phyloP scores from a whole-genome alignment of 2,329 filamentous ascomycete species.

The Alternaria brassicicola region DNA sequence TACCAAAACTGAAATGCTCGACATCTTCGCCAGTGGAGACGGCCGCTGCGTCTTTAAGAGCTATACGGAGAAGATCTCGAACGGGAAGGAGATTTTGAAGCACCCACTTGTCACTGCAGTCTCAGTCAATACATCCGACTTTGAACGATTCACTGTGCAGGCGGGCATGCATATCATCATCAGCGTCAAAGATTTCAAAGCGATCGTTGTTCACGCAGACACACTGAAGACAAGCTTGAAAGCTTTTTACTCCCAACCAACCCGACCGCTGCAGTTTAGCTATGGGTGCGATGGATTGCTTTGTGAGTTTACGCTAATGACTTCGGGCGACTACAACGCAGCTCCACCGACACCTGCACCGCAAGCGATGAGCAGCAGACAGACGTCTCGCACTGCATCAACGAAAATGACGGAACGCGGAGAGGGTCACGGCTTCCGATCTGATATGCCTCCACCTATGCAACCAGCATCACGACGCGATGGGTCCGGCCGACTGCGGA shows the following conservation, averaged over 20 bases:
- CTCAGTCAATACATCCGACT: constrained; percentile 75
- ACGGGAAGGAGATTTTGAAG: constrained; percentile 75
- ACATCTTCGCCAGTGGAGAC: constrained; percentile 72
- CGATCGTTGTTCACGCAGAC: constrained; percentile 77
- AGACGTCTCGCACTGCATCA: constrained; percentile 39
- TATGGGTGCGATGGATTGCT: constrained; percentile 72
- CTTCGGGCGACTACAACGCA: constrained; percentile 67
- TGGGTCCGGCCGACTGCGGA: constrained; percentile 34
- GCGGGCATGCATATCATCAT: constrained; percentile 79
- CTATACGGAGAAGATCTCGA: constrained; percentile 78
- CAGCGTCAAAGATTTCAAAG: constrained; percentile 81
- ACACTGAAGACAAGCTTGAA: constrained; percentile 69
- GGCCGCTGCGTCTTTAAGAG: constrained; percentile 76
- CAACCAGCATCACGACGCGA: constrained; percentile 41
- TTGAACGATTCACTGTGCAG: constrained; percentile 75
- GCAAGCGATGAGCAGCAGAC: constrained; percentile 34
- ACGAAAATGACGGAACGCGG: constrained; percentile 21
- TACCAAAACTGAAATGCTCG: constrained; percentile 78
- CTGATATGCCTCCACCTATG: constrained; percentile 53
- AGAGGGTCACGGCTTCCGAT: constrained; percentile 31
- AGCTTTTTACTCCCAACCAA: constrained; percentile 73
- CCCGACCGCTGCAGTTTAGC: constrained; percentile 72
- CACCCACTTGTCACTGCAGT: constrained; percentile 83
- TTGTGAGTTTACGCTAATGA: constrained; percentile 84
- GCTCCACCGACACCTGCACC: constrained; percentile 32